Evolutionary conservation across 2,329 filamentous ascomycete genomes (phyloP).

Genomic region (Plenodomus lindquistii): DNA sequence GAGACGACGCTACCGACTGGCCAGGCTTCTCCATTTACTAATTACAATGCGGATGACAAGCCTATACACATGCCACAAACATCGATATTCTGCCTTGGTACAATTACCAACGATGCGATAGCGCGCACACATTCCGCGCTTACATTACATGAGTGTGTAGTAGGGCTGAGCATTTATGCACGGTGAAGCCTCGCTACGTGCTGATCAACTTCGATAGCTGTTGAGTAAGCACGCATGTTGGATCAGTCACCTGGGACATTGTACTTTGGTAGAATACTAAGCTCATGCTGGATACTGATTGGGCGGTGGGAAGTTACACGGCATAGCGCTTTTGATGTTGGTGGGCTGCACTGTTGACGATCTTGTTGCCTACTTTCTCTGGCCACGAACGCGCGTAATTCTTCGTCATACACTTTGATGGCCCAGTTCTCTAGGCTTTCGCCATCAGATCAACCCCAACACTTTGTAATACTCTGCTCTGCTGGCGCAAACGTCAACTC

Average conservation of each 20-base stretch:
- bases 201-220: neutral
- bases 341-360: neutral
- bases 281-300: neutral
- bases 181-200: neutral
- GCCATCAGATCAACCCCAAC: slow-evolving; percentile 34
- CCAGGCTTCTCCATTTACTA: neutral
- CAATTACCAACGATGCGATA: neutral
- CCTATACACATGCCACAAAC: neutral
- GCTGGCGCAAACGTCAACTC: slow-evolving; percentile 26
- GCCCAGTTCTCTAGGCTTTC: neutral
- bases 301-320: neutral
- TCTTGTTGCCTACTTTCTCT: neutral
- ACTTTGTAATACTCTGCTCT: slow-evolving; percentile 27
- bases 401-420: too few relatives aligned
- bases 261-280: neutral
- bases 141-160: neutral
- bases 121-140: neutral
- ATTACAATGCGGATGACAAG: neutral
- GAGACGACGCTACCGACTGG: neutral
- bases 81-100: neutral
- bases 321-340: neutral
- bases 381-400: too few relatives aligned
- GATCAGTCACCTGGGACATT: neutral
- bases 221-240: neutral
- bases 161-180: slow-evolving; percentile 1